Base-by-base conservation (phyloP, 805 yeast genomes). In the Barnettozyma salicaria region DNA sequence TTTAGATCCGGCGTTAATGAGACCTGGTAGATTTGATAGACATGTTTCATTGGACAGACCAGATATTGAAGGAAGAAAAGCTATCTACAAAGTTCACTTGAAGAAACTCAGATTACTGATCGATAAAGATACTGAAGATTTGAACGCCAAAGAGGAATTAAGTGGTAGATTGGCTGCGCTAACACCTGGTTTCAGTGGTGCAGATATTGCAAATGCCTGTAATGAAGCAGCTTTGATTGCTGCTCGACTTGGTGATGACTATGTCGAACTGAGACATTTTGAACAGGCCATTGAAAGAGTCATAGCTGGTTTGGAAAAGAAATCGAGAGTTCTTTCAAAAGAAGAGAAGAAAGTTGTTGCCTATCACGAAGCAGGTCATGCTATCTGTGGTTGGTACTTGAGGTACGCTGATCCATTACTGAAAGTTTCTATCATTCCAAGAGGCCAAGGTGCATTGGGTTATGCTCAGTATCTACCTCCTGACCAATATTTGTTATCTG, bases 301-400 rank as follows among this genome's bases (percentile, higher is more conserved):
- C 32, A 79, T 88, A 63, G 96, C 94, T 9, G 97, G 97, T n/a
- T 65, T 89, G 31, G 96, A 88, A 58, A 81, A 82, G 61, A 85
- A 85, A 56, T 76, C 92, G 1, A 76, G 80, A 56, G 78, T 89
- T 7, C 67, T 88, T 36, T 77, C 85, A 6, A 79, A 80, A 8
- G 85, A 81, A 24, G 95, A 89, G 60, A 84, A 86, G 67, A 76
- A 68, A 47, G 75, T 84, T 22, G 96, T 88, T 34, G 96, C 96
- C 0, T 88, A 84, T 57, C 97, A 88, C 60, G 97, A 88, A 63
- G 97, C 97, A 2, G 97, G 97, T 0, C 97, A 88, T 59, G 97
- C 97, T 4, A 81, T 88, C 33, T 84, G 96, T 62, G 97, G 96
- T 17, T 89, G 96, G 97, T 86, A 68, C 56, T 68, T 88, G 55